Base-by-base conservation (phyloP, 192 early-diverging fungal genomes). In the Coemansia sp. region DNA sequence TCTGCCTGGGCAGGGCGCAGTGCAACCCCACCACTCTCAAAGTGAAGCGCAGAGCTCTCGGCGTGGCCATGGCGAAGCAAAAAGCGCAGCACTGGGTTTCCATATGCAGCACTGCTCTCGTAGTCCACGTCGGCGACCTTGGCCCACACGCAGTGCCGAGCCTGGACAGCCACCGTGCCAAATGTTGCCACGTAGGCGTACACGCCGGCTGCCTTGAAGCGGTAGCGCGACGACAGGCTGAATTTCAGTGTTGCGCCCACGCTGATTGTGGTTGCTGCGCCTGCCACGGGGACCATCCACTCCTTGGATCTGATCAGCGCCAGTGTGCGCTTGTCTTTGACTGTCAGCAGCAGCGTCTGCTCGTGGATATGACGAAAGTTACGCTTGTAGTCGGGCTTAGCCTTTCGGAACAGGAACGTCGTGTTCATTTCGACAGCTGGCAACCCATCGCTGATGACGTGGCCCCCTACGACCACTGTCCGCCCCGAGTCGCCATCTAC, bases 361-460 rank as follows among this genome's bases (percentile, higher is more conserved):
- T 98, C 96, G 30, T 87, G 86, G 37, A 90, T 89, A 62, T 89
- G 86, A 68, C 90, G 89, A 87, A 95, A 98, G 21, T 91, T 91
- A 82, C 92, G 89, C 23, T 91, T 87, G 78, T 90, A 96, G 78
- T 98, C 95, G 32, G 83, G 83, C 64, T 93, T 96, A 30, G 76
- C 77, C 38, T 95, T 95, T 73, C 96, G 92, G 87, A 94, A 95
- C 85, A 98, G 88, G 88, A 98, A 98, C 63, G 89, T 88, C 53
- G 86, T 90, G 53, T 89, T 92, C 43, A 98, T 90, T 84, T 96
- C 94, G 73, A 96, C 85, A n/a, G 94, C 83, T n/a, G 91, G 88
- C 76, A 89, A 82, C 70, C 86, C 85, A 13, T 89, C 87, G 69
- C 91, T 90, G 60, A 86, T 82, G 30, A 96, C 84, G 35, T 88